A percentile compares a stretch with the other conserved stretches of the same genome.
Conservation (phyloP, 352 stramenopile species). For the Phytopythium vexans region DNA sequence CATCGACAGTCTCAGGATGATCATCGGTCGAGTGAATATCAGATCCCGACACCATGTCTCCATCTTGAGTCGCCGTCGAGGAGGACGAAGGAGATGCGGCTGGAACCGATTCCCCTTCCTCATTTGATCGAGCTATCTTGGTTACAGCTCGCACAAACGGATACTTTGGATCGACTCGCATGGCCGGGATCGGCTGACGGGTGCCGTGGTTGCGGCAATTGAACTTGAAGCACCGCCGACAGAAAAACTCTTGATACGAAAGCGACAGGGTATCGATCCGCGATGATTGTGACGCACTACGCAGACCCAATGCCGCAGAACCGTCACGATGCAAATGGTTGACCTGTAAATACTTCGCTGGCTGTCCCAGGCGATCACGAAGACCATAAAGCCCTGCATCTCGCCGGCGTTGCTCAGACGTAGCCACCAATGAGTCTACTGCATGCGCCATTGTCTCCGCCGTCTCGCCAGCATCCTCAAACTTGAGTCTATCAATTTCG, state of each 20-base stretch:
- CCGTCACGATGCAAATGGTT: conserved; percentile 17
- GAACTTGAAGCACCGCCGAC: conserved; percentile 70
- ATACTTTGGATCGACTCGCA: conserved; percentile 55
- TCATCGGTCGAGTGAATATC: too few relatives aligned
- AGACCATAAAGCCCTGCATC: conserved; percentile 7
- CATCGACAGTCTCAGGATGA: too few relatives aligned
- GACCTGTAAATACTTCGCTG: conserved; percentile 23
- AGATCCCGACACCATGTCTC: too few relatives aligned
- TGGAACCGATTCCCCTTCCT: too few relatives aligned
- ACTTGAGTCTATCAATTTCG: too few relatives aligned
- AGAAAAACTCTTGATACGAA: conserved; percentile 63
- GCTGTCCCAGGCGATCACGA: conserved; percentile 23
- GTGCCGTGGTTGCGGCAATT: conserved; percentile 72
- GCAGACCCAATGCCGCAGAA: conserved; percentile 8
- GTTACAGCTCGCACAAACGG: conserved; percentile 41
- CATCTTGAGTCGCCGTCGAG: too few relatives aligned
- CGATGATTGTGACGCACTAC: neutral
- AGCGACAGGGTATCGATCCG: conserved; percentile 2
- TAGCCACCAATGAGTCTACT: too few relatives aligned
- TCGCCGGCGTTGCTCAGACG: too few relatives aligned
- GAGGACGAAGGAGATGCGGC: too few relatives aligned
- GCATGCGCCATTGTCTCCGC: too few relatives aligned
- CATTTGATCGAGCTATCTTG: conserved; percentile 21
- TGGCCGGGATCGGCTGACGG: conserved; percentile 37
- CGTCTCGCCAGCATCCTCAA: too few relatives aligned